Evolutionary conservation across 805 yeast genomes (phyloP), one percentile per base, ranked within the genome.

Genomic region (Metschnikowia hibisci): DNA sequence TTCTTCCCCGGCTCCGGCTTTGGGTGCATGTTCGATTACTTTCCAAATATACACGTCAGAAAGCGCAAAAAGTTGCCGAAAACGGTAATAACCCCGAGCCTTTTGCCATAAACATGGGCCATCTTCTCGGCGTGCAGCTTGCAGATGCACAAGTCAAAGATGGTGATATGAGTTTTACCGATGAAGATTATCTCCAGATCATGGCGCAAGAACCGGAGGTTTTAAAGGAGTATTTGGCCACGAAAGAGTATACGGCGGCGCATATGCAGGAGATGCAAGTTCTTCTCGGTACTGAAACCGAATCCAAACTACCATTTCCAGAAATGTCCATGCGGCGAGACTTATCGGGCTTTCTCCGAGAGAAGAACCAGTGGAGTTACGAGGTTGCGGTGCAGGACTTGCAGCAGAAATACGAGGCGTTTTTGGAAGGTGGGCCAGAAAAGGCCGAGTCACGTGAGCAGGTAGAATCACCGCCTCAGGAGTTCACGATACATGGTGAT

Each of bases 181-280:
- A 50, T 23, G 48, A 57, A 9, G 69, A 66, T 43, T 57, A 63
- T 45, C 33, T 56, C 11, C 59, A 57, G 25, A 47, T 68, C 16
- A 41, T 68, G 34, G 48, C 55, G 11, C 44, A 57, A 22, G 56
- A 60, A 32, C 28, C 41, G 28, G 44, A 43, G 7, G 42, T 67
- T 12, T 55, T 68, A 32, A 51, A 54, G 36, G 63, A 62, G 40
- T 66, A 56, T 42, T 38, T 53, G 13, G 48, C 43, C 20, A 53
- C 64, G 1, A 45, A 47, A 31, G 47, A 57, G 11, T 51, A 53
- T 32, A 64, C 73, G 0, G 45, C 42, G 9, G 48, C 50, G 26
- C 73, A 68, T 48, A 55, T 52, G 25, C 29, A 45, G 9, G 71
- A 67, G 48, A 37, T 37, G 33, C 33, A 30, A 8, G 12, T 5